These are phyloP conservation scores for Herpetomonas tarakana DNA, from an alignment of 208 protist genomes.

Conservation along the genomic window DNA sequence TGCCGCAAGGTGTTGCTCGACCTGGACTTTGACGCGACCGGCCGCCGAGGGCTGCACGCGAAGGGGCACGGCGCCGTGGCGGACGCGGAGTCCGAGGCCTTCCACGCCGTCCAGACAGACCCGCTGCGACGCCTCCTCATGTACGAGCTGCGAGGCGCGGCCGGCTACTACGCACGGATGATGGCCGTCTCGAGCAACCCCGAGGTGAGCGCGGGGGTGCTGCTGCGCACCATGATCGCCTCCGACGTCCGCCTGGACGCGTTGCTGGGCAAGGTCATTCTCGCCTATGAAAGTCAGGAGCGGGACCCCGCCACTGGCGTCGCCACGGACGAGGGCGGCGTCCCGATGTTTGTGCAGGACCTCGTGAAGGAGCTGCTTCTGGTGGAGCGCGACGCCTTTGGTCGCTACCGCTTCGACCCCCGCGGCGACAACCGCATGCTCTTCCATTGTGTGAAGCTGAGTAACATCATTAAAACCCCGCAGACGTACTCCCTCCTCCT, in stretches of 20 bases:
- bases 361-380: constrained; percentile 76
- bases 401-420: constrained; percentile 70
- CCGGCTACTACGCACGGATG: constrained; percentile 60
- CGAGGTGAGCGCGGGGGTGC: constrained; percentile 33
- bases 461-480: constrained; percentile 56
- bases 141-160: constrained; percentile 70
- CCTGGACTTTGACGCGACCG: constrained; percentile 16
- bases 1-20: constrained; percentile 49
- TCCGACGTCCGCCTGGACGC: constrained; percentile 67
- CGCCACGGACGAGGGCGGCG: constrained; percentile 10
- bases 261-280: constrained; percentile 37
- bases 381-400: constrained; percentile 82
- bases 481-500: constrained; percentile 41
- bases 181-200: constrained; percentile 53
- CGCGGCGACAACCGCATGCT: constrained; percentile 70
- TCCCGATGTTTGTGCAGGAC: constrained; percentile 30
- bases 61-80: constrained; percentile 1
- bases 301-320: constrained; percentile 49
- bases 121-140: constrained; percentile 62
- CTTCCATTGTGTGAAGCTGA: constrained; percentile 60
- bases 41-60: constrained; percentile 1
- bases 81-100: constrained; percentile 23
- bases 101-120: constrained; percentile 36
- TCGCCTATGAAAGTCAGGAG: constrained; percentile 43
- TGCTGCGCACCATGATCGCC: constrained; percentile 64